Conservation (phyloP, 1,139 yeast species). For the Lodderomyces oxycetoniae region DNA sequence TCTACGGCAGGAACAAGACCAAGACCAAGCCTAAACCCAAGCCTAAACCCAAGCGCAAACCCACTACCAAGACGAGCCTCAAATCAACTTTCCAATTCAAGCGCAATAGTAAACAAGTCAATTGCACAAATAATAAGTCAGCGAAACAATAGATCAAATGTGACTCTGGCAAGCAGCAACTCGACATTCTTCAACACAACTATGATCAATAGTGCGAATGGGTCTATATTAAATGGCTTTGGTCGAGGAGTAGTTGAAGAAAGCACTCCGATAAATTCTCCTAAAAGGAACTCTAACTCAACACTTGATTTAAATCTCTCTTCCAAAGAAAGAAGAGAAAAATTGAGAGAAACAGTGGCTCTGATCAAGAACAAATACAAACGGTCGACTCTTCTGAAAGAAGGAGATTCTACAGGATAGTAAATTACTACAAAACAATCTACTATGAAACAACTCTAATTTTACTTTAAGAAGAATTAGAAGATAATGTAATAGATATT, state of each 20-base stretch:
- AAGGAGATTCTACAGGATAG: too few species aligned
- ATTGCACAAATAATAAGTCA: slow-evolving; percentile 9
- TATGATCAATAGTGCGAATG: slow-evolving; percentile 19
- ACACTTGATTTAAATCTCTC: background rate
- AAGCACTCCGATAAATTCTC: slow-evolving; percentile 37
- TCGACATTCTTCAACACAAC: slow-evolving; percentile 21
- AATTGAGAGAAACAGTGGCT: slow-evolving; percentile 34
- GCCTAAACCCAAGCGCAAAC: slow-evolving; percentile 7
- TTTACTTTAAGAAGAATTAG: too few species aligned
- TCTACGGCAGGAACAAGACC: background rate
- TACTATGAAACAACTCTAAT: too few species aligned
- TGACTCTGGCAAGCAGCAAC: slow-evolving; percentile 3
- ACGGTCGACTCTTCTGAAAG: slow-evolving; percentile 59
- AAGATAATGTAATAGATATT: too few species aligned
- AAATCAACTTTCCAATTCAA: slow-evolving; percentile 9
- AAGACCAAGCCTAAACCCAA: slow-evolving; percentile 9
- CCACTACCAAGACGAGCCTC: background rate
- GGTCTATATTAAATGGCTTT: slow-evolving; percentile 30
- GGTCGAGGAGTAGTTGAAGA: slow-evolving; percentile 40
- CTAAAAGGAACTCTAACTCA: slow-evolving; percentile 15
- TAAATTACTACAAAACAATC: too few species aligned
- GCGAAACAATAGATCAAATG: slow-evolving; percentile 2
- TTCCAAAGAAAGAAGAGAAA: slow-evolving; percentile 23
- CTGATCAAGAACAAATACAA: slow-evolving; percentile 29
- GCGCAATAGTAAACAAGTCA: slow-evolving; percentile 9